Conservation (phyloP, 2,329 filamentous ascomycete genomes). For the Purpureocillium lavendulum region DNA sequence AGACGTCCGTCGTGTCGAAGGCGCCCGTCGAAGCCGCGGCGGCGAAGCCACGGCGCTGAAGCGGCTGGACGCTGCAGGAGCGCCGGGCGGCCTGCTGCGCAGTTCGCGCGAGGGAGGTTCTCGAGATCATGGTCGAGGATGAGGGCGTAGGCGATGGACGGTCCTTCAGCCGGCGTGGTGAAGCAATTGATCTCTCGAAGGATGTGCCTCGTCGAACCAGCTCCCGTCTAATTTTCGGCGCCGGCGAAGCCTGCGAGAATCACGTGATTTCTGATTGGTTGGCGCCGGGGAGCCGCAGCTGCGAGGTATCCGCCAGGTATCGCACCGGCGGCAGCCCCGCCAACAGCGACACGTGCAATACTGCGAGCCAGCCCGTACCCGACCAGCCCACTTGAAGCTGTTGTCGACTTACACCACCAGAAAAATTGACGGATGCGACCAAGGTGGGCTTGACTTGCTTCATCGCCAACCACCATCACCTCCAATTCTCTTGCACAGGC, state of each 20-base stretch:
- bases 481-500: neutral
- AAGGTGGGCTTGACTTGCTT: neutral
- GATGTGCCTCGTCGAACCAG: conserved; percentile 34
- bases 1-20: conserved; percentile 80
- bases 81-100: conserved; percentile 49
- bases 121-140: conserved; percentile 54
- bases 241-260: conserved; percentile 17
- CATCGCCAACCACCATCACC: too few species aligned
- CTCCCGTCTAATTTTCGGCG: conserved; percentile 36
- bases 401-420: conserved; percentile 6
- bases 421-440: conserved; percentile 11
- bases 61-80: conserved; percentile 47
- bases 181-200: conserved; percentile 28
- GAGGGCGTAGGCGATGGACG: conserved; percentile 48
- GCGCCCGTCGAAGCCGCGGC: conserved; percentile 61
- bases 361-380: neutral
- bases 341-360: neutral
- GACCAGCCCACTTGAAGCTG: conserved; percentile 9
- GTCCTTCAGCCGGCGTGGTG: conserved; percentile 31
- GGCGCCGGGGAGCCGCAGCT: neutral
- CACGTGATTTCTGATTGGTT: conserved; percentile 23
- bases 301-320: neutral
- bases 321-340: neutral
- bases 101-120: conserved; percentile 50
- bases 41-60: conserved; percentile 46